Evolutionary conservation across 768 basidiomycete genomes (phyloP).

Genomic region (Amanita jacksonii): DNA sequence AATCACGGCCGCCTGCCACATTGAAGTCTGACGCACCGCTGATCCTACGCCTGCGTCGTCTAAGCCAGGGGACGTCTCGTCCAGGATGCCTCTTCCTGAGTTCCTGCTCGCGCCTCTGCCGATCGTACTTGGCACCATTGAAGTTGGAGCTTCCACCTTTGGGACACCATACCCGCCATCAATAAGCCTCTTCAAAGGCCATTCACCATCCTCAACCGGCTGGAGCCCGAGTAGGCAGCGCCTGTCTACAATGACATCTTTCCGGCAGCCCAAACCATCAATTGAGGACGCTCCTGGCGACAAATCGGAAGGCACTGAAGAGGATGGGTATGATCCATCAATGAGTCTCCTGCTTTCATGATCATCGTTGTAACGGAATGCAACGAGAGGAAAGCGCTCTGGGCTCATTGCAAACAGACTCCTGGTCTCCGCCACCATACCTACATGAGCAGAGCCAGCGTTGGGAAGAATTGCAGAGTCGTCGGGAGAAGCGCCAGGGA

Average conservation of each 20-base stretch:
- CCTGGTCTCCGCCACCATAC: slow-evolving; percentile 58
- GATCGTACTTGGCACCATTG: neutral
- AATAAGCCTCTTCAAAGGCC: slow-evolving; percentile 11
- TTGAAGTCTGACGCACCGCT: neutral
- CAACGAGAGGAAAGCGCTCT: slow-evolving; percentile 71
- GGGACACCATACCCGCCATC: slow-evolving; percentile 1
- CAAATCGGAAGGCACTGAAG: neutral
- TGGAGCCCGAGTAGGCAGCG: slow-evolving; percentile 8
- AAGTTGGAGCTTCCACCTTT: neutral
- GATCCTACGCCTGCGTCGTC: neutral
- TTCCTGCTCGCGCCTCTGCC: slow-evolving; percentile 2
- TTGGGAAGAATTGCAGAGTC: slow-evolving; percentile 29
- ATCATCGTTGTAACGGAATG: slow-evolving; percentile 37
- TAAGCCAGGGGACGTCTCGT: slow-evolving; percentile 9
- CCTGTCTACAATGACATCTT: slow-evolving; percentile 4
- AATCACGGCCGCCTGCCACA: slow-evolving; percentile 9
- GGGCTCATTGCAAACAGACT: slow-evolving; percentile 86
- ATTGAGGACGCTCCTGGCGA: neutral
- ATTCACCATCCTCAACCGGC: slow-evolving; percentile 7
- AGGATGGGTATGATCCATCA: slow-evolving; percentile 13
- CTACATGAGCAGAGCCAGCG: slow-evolving; percentile 69
- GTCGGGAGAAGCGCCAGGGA: slow-evolving; percentile 43
- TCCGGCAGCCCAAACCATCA: slow-evolving; percentile 2
- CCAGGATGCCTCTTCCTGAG: slow-evolving; percentile 4
- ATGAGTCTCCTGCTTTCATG: slow-evolving; percentile 14